Conservation (phyloP, 495 filamentous ascomycete genomes). For the Hypoxylon cercidicola region DNA sequence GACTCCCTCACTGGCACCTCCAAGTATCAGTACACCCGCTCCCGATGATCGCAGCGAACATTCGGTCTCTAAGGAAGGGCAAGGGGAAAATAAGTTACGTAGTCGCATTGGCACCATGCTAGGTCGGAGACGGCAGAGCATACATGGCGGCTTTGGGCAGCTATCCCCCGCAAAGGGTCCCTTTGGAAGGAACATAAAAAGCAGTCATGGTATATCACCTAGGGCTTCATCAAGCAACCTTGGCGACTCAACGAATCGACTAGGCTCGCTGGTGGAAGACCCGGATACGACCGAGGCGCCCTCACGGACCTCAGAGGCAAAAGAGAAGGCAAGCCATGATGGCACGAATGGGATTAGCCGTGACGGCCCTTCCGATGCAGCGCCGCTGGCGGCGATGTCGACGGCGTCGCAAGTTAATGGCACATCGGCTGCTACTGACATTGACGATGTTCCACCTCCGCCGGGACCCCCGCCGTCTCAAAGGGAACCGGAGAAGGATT, state of each 20-base stretch:
- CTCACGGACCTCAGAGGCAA: constrained; percentile 44
- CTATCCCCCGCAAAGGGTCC: constrained; percentile 58
- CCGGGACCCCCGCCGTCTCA: constrained; percentile 59
- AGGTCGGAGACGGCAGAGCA: constrained; percentile 69
- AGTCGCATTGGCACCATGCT: constrained; percentile 85
- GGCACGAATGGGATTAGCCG: constrained; percentile 55
- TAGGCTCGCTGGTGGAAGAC: constrained; percentile 63
- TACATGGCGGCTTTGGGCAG: constrained; percentile 62
- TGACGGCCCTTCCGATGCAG: constrained; percentile 42
- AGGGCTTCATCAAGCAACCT: constrained; percentile 65
- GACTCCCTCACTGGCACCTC: constrained; percentile 43
- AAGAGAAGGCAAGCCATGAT: constrained; percentile 52
- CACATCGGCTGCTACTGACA: constrained; percentile 47
- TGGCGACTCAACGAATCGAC: constrained; percentile 60
- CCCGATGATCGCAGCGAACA: constrained; percentile 71
- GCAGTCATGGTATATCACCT: constrained; percentile 62
- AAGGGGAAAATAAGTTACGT: constrained; percentile 64
- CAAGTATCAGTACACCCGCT: constrained; percentile 31
- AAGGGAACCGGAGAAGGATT: constrained; percentile 59
- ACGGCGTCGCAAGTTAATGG: constrained; percentile 51
- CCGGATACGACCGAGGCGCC: constrained; percentile 47
- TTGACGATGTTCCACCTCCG: constrained; percentile 58
- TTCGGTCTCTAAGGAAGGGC: constrained; percentile 62
- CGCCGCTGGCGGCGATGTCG: constrained; percentile 40
- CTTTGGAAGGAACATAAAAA: constrained; percentile 63